Conservation (phyloP, 2,329 filamentous ascomycete genomes). For the Coniochaeta sp. region DNA sequence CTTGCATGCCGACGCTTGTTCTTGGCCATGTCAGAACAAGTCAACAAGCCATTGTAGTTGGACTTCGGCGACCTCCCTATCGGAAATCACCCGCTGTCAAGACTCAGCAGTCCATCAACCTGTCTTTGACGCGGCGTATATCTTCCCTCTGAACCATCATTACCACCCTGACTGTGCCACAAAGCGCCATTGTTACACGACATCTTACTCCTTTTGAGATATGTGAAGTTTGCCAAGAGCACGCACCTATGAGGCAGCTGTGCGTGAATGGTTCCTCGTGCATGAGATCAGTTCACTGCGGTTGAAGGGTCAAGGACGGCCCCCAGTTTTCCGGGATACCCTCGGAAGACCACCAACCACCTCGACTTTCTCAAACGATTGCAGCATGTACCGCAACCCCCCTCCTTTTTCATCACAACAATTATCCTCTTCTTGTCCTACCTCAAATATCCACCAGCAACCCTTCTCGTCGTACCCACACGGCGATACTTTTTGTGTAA, state of each 20-base stretch:
- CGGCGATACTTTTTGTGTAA: not conserved
- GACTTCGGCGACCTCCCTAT: not conserved
- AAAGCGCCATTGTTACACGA: not conserved
- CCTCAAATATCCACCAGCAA: not conserved
- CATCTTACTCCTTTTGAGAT: not conserved
- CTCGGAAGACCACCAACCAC: not conserved
- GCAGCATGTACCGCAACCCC: not conserved
- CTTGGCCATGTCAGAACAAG: not conserved
- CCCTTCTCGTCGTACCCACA: not conserved
- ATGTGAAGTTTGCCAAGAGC: not conserved
- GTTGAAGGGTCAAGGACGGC: not conserved
- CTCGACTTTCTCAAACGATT: not conserved
- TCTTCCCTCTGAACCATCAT: not conserved
- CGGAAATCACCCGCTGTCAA: not conserved
- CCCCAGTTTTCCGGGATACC: not conserved
- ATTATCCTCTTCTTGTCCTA: not conserved
- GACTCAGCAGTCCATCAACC: not conserved
- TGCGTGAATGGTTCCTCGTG: not conserved
- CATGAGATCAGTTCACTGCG: not conserved
- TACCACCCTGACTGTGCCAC: not conserved
- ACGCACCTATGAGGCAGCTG: not conserved
- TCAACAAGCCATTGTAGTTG: not conserved
- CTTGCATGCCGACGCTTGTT: not conserved
- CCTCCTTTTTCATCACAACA: not conserved
- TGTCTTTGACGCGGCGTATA: not conserved